Evolutionary conservation across 2,329 filamentous ascomycete genomes (phyloP).

Genomic region (Apiospora kogelbergensis): DNA sequence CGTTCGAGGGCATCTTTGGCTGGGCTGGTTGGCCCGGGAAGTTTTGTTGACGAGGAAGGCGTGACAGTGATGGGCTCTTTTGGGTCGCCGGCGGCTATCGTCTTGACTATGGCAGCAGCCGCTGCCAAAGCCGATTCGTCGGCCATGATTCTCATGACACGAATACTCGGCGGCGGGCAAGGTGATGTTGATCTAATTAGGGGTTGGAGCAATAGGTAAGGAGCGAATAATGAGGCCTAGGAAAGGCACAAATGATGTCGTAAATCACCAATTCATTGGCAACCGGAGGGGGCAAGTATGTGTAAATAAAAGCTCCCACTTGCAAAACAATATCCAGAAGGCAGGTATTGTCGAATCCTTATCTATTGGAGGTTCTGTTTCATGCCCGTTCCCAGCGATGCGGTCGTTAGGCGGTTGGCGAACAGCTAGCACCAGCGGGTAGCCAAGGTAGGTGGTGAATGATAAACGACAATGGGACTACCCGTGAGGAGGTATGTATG

Average conservation of each 20-base stretch:
- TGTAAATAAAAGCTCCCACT: not conserved
- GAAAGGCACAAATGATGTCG: conserved; percentile 9
- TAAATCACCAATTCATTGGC: conserved; percentile 11
- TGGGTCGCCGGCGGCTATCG: conserved; percentile 46
- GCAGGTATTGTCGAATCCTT: not conserved
- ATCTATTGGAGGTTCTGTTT: not conserved
- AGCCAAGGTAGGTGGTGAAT: not conserved
- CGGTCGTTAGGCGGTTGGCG: conserved; percentile 1
- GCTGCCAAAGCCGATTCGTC: conserved; percentile 57
- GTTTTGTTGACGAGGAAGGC: conserved; percentile 49
- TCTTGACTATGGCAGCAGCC: conserved; percentile 53
- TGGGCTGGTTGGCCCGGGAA: conserved; percentile 74
- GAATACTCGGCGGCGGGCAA: not conserved
- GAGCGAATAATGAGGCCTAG: conserved; percentile 7
- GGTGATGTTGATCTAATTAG: not conserved
- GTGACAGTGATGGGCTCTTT: conserved; percentile 42
- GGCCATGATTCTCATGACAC: conserved; percentile 39
- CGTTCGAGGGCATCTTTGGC: conserved; percentile 79
- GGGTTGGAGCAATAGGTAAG: not conserved
- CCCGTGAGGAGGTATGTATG: not conserved
- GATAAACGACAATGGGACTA: conserved; percentile 2
- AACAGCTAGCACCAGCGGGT: conserved; percentile 6
- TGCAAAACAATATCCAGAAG: not conserved
- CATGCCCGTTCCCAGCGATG: conserved; percentile 10
- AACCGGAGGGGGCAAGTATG: not conserved